Evolutionary conservation across 495 filamentous ascomycete species (phyloP).

Genomic region (Neurospora discreta): DNA sequence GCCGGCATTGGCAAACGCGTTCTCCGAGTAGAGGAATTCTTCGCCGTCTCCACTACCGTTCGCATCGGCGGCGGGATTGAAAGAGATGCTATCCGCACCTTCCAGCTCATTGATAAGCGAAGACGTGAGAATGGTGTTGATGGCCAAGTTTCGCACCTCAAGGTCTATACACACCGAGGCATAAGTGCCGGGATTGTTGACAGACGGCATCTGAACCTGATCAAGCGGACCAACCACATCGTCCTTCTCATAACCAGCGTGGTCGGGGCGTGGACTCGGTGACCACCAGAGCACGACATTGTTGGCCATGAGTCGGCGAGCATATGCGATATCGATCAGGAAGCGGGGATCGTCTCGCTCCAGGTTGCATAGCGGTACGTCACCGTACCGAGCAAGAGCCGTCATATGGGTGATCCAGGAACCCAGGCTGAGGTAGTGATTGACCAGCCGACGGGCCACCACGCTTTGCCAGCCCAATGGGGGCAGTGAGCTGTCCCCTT

Average conservation of each 20-base stretch:
- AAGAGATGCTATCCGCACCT: slow-evolving; percentile 66
- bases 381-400: slow-evolving; percentile 79
- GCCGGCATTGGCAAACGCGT: slow-evolving; percentile 84
- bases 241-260: slow-evolving; percentile 92
- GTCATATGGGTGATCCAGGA: slow-evolving; percentile 85
- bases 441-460: slow-evolving; percentile 73
- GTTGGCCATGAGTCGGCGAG: slow-evolving; percentile 76
- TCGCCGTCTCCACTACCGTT: slow-evolving; percentile 29
- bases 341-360: slow-evolving; percentile 90
- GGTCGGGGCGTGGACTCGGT: slow-evolving; percentile 70
- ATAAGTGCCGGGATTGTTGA: slow-evolving; percentile 88
- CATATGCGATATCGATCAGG: slow-evolving; percentile 92
- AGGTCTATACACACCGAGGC: slow-evolving; percentile 95
- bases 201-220: slow-evolving; percentile 83
- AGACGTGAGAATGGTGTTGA: slow-evolving; percentile 95
- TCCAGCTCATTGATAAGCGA: slow-evolving; percentile 97
- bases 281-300: slow-evolving; percentile 99
- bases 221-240: slow-evolving; percentile 77
- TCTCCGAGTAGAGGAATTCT: slow-evolving; percentile 74
- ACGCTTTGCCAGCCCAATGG: slow-evolving; percentile 91
- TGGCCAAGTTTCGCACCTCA: slow-evolving; percentile 85
- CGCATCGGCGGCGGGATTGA: slow-evolving; percentile 67
- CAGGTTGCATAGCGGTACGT: slow-evolving; percentile 89
- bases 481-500: slow-evolving; percentile 75
- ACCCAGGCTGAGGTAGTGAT: slow-evolving; percentile 80